Evolutionary conservation across 768 basidiomycete species (phyloP).

Genomic region (Lactifluus echinatus): DNA sequence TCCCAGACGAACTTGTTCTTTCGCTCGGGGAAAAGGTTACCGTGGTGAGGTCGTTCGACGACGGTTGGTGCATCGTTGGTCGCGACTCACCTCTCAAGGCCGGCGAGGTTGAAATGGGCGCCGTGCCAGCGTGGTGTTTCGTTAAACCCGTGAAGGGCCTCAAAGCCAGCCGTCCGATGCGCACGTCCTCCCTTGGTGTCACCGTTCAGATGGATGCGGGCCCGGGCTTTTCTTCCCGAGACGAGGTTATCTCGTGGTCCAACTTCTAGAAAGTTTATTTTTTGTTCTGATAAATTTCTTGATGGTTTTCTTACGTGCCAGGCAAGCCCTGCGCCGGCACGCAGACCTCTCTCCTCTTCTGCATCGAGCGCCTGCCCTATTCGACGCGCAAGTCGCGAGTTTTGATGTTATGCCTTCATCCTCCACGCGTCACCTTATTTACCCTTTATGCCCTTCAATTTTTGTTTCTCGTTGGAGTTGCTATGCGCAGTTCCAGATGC

Average conservation of each 20-base stretch:
- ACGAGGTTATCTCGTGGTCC: conserved; percentile 61
- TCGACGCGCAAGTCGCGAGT: not conserved
- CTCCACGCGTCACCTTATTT: not conserved
- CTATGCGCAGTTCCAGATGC: not conserved
- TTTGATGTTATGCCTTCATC: not conserved
- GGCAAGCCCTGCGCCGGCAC: not conserved
- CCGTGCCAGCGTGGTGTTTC: conserved; percentile 75
- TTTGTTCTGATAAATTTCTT: not conserved
- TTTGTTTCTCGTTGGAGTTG: conserved; percentile 11
- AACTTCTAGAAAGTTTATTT: conserved; percentile 37
- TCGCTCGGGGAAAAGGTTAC: conserved; percentile 50
- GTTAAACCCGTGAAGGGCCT: conserved; percentile 52
- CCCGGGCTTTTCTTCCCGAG: conserved; percentile 31
- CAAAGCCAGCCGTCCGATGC: conserved; percentile 52
- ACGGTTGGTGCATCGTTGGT: conserved; percentile 73
- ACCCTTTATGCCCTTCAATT: not conserved
- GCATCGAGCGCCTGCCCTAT: not conserved
- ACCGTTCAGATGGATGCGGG: conserved; percentile 44
- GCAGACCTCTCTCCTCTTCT: not conserved
- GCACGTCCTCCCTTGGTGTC: conserved; percentile 55
- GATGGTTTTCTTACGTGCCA: too few species aligned
- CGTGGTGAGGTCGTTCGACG: conserved; percentile 58
- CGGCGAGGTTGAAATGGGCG: conserved; percentile 53
- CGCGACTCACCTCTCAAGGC: conserved; percentile 34
- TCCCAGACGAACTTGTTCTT: conserved; percentile 65